Evolutionary conservation across 2,329 filamentous ascomycete genomes (phyloP), one percentile per base, ranked within the genome.

Genomic region (Botrytis fabae): DNA sequence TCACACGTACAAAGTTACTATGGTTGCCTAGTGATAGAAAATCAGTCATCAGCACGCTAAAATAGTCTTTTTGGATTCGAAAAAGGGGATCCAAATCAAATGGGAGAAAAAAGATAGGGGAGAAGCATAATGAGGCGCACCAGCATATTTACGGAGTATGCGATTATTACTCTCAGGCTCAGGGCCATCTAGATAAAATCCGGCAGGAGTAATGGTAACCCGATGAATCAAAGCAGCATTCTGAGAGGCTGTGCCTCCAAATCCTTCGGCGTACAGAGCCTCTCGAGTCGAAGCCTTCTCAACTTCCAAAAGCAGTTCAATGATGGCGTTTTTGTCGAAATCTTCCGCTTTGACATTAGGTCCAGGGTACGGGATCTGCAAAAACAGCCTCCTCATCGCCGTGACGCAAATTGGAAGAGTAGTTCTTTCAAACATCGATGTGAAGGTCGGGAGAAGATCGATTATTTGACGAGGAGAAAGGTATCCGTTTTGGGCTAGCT

Each of bases 101-200:
- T 22, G 20, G 25, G n/a, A 10, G 38, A n/a, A 14, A 12, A 4
- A 28, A 7, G 8, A 14, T 28, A 28, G 18, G 16, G 6, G 7
- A n/a, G 5, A 16, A 42, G 35, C 5, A 54, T 25, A 42, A 57
- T 57, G 40, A 20, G 28, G 3, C 65, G 90, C 84, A 0, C 86
- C 78, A 0, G 85, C 80, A 75, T 90, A 93, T 75, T 88, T 88
- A n/a, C 92, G 87, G 25, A 95, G 82, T 4, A 95, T 88, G 7
- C 91, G 85, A 78, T 94, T 94, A 73, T 89, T 90, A 10, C 87
- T 87, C 79, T 93, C 92, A 0, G 87, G 83, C 68, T 91, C 89
- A 0, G 91, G 91, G 0, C 90, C 90, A 12, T 85, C 83, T 0
- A 92, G 83, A 32, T 83, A 84, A 32, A 88, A 83, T 1, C 88